These are phyloP conservation scores for Fusarium avenaceum DNA, from an alignment of 2,329 filamentous ascomycete genomes.

Conservation along the genomic window DNA sequence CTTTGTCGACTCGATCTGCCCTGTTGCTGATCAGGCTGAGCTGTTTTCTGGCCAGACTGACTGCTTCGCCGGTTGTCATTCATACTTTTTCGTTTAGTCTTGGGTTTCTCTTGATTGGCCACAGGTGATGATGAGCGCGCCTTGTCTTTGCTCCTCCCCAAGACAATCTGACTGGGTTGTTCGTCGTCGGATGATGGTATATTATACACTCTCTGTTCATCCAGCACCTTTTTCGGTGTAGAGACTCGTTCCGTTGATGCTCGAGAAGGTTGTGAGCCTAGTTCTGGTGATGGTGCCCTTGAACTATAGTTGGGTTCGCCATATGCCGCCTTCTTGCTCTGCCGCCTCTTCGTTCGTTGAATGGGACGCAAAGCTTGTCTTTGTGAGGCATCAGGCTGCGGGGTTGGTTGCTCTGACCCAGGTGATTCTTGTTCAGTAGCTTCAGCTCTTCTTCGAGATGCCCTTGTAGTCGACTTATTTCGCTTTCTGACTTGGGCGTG, in stretches of 20 bases:
- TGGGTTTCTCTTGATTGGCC: neutral
- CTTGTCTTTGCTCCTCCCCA: neutral
- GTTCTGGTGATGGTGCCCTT: constrained; percentile 30
- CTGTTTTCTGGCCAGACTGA: neutral
- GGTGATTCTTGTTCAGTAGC: neutral
- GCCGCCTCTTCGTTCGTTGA: constrained; percentile 10
- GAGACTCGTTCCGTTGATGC: neutral
- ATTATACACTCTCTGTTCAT: neutral
- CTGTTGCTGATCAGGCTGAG: neutral
- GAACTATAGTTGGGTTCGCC: constrained; percentile 4
- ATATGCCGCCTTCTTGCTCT: constrained; percentile 29
- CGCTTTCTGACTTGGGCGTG: neutral
- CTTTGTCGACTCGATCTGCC: neutral
- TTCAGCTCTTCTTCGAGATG: neutral
- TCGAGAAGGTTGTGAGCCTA: constrained; percentile 17
- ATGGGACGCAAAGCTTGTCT: neutral
- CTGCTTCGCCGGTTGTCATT: neutral
- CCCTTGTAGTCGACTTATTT: neutral
- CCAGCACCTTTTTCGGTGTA: neutral
- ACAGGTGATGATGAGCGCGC: neutral
- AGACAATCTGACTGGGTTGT: neutral
- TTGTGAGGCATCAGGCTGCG: neutral
- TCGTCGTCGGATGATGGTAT: constrained; percentile 2
- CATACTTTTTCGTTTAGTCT: neutral
- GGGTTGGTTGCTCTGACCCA: neutral